phyloP scores from a whole-genome alignment of 2,329 filamentous ascomycete species.

The Colletotrichum tamarilloi region DNA sequence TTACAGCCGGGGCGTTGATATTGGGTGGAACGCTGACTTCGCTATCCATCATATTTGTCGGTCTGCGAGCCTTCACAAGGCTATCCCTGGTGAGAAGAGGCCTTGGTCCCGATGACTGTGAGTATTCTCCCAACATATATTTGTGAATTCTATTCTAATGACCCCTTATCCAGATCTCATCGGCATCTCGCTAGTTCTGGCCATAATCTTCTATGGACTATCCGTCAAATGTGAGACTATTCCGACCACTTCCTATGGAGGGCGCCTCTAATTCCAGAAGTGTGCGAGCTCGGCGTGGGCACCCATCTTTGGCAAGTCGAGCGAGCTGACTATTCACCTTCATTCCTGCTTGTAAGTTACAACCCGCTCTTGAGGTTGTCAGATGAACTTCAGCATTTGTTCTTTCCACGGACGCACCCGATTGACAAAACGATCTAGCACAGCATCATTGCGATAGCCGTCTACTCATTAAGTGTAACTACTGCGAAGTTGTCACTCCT shows the following conservation, averaged over 20 bases:
- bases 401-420: no score
- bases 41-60: slow-evolving; percentile 17
- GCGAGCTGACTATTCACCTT: slow-evolving; percentile 11
- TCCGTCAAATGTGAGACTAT: slow-evolving; percentile 6
- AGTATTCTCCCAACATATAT: neutral
- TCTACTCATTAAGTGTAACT: slow-evolving; percentile 33
- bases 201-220: slow-evolving; percentile 13
- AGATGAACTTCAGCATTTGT: neutral
- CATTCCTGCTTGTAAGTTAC: slow-evolving; percentile 9
- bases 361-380: no score
- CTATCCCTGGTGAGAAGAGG: slow-evolving; percentile 12
- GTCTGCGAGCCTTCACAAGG: slow-evolving; percentile 18
- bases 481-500: slow-evolving; percentile 35
- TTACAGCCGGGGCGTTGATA: slow-evolving; percentile 5
- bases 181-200: neutral
- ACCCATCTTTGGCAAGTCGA: slow-evolving; percentile 30
- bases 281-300: slow-evolving; percentile 24
- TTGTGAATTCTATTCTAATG: neutral
- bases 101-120: slow-evolving; percentile 25
- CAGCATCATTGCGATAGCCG: neutral
- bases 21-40: slow-evolving; percentile 6
- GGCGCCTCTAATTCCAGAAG: neutral
- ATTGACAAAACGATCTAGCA: neutral
- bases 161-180: neutral
- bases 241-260: neutral